These are phyloP conservation scores for Cucumis cinereus DNA, from an alignment of 306 rosid genomes.

Conservation along the genomic window DNA sequence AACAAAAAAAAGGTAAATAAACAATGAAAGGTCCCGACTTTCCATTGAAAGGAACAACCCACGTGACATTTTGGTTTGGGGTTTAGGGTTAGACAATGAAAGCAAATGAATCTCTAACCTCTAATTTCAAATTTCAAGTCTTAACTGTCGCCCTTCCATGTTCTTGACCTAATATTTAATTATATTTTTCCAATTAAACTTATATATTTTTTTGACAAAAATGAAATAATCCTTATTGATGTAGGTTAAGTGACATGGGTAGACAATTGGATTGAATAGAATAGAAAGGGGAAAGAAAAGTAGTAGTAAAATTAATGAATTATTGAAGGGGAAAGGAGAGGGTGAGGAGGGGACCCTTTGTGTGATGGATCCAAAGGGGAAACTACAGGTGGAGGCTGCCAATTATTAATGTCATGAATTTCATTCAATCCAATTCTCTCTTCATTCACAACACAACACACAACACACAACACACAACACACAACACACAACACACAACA, in stretches of 20 bases:
- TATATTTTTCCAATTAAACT: too few relatives aligned
- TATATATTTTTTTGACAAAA: too few relatives aligned
- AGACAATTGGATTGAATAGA: too few relatives aligned
- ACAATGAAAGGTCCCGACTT: constrained; percentile 11
- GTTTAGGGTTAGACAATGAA: constrained; percentile 30
- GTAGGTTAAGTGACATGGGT: background rate
- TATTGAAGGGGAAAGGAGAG: constrained; percentile 26
- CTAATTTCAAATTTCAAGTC: background rate
- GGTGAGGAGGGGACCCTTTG: constrained; percentile 18
- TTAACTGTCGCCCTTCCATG: background rate
- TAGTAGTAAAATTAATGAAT: background rate
- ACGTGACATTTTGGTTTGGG: constrained; percentile 36
- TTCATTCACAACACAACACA: background rate
- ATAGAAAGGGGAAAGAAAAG: too few relatives aligned
- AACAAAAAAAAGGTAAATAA: too few relatives aligned
- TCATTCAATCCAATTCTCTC: constrained; percentile 17
- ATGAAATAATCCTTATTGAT: too few relatives aligned
- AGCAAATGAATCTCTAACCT: constrained; percentile 23
- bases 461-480: too few relatives aligned
- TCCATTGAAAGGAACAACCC: constrained; percentile 54
- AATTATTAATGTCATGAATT: constrained; percentile 60
- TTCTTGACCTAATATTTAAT: background rate
- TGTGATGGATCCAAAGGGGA: constrained; percentile 40
- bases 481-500: background rate
- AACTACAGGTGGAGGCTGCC: constrained; percentile 42